Base-by-base conservation (phyloP, 202 grass and related monocot species). In the Hordeum pubiflorum region DNA sequence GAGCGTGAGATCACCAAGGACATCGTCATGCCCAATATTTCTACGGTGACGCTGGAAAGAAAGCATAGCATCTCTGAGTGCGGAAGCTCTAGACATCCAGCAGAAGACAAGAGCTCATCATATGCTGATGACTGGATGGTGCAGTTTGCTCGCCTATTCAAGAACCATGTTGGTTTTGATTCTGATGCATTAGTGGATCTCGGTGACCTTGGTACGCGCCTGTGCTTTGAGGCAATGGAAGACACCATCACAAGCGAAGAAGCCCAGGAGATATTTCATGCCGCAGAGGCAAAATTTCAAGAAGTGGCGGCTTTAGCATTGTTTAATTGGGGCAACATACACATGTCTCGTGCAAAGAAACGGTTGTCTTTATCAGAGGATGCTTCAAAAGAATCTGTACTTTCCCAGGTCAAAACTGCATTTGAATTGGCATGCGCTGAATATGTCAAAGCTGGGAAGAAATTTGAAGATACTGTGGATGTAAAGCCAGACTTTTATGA, bases 241-340 rank as follows among this genome's bases (percentile, higher is more conserved):
- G 93, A 97, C 20, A 84, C 86, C 18, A 68, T 91, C 5, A 88
- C 82, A 59, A 97, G 86, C 66, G 90, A 97, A 85, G 93, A 97
- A 78, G 93, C 86, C 4, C 90, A 93, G 69, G 78, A 89, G 58
- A 89, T 97, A 62, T 97, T 97, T 78, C 29, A 85, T 72, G 44
- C 91, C 17, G 81, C 86, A 60, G 93, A 93, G 65, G 58, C 69
- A 23, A 93, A 93, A 75, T 97, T 93, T 84, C 86, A 93, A 83
- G 90, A 93, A 86, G 89, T 97, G 93, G 86, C 84, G 20, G 88
- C 88, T 75, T 57, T 97, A 66, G 84, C 88, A 5, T 61, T 91
- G 76, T 93, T 93, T 80, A 97, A 93, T 38, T 97, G 88, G 86
- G 93, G 93, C 34, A 91, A 97, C 83, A 79, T 97, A 64, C 86